A percentile compares a stretch with the other conserved stretches of the same genome.
phyloP scores from a whole-genome alignment of 768 basidiomycete species.

The Boletus edulis region DNA sequence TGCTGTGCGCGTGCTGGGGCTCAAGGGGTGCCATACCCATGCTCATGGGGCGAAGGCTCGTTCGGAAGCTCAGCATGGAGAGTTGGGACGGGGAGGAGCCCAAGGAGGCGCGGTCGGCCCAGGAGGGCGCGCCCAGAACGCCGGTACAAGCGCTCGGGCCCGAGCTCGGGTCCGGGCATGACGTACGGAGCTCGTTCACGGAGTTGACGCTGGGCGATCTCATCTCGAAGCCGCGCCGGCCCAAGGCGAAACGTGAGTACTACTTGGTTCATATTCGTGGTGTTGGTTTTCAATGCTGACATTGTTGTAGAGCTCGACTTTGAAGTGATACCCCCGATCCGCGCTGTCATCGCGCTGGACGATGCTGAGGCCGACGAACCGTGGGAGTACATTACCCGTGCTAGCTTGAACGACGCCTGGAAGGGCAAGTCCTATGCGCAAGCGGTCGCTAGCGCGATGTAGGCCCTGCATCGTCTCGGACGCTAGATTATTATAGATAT shows the following conservation, averaged over 20 bases:
- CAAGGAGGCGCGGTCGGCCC: not conserved
- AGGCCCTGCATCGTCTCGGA: not conserved
- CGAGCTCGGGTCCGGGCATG: not conserved
- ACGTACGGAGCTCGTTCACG: constrained; percentile 9
- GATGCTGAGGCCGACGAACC: constrained; percentile 28
- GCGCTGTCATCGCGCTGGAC: constrained; percentile 32
- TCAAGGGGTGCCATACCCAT: constrained; percentile 13
- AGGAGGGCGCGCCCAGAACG: not conserved
- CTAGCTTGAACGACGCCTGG: constrained; percentile 28
- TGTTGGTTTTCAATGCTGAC: not conserved
- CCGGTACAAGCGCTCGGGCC: not conserved
- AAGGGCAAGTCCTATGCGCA: constrained; percentile 34
- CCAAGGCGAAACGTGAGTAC: constrained; percentile 26
- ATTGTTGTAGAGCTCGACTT: constrained; percentile 23
- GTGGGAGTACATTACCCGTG: constrained; percentile 33
- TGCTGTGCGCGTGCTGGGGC: constrained; percentile 10
- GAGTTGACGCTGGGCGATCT: constrained; percentile 28
- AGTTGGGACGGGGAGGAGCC: constrained; percentile 28
- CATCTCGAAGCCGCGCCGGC: constrained; percentile 21
- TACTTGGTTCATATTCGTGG: not conserved
- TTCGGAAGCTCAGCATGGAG: constrained; percentile 27
- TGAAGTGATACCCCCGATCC: constrained; percentile 30
- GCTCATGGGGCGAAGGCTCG: constrained; percentile 17
- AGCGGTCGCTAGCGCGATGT: constrained; percentile 25
- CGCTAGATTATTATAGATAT: not conserved